Conservation (phyloP, 2,329 filamentous ascomycete genomes). For the Bimuria novae-zelandiae region DNA sequence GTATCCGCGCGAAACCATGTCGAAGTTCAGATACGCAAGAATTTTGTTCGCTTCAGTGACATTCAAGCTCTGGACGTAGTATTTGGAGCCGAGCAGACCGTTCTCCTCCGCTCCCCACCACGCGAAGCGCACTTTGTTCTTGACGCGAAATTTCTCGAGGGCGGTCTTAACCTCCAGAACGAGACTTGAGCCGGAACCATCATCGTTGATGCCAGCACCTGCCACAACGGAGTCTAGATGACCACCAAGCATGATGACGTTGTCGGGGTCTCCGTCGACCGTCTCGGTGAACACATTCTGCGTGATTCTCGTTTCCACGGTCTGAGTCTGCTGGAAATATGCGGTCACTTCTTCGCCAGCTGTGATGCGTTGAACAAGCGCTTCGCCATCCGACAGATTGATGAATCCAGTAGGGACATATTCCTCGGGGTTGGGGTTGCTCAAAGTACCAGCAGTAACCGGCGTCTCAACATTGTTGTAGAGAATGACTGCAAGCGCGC, state of each 20-base stretch:
- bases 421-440: constrained; percentile 41
- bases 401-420: constrained; percentile 49
- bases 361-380: constrained; percentile 46
- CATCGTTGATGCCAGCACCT: constrained; percentile 49
- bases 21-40: constrained; percentile 50
- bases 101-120: constrained; percentile 50
- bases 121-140: constrained; percentile 49
- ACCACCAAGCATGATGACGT: constrained; percentile 46
- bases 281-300: constrained; percentile 49
- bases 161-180: constrained; percentile 46
- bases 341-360: constrained; percentile 48
- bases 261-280: constrained; percentile 42
- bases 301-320: constrained; percentile 56
- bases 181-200: constrained; percentile 45
- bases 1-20: constrained; percentile 48
- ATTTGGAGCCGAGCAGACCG: constrained; percentile 45
- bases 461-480: constrained; percentile 47
- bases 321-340: constrained; percentile 52
- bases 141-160: constrained; percentile 44
- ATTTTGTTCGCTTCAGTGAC: constrained; percentile 42
- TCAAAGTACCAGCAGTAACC: constrained; percentile 49
- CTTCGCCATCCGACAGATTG: constrained; percentile 50
- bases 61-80: constrained; percentile 44
- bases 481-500: constrained; percentile 49
- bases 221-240: constrained; percentile 46